Evolutionary conservation across 108 stramenopile species (phyloP), one percentile per base, ranked within the genome.

Genomic region (Nannochloropsis gaditana): DNA sequence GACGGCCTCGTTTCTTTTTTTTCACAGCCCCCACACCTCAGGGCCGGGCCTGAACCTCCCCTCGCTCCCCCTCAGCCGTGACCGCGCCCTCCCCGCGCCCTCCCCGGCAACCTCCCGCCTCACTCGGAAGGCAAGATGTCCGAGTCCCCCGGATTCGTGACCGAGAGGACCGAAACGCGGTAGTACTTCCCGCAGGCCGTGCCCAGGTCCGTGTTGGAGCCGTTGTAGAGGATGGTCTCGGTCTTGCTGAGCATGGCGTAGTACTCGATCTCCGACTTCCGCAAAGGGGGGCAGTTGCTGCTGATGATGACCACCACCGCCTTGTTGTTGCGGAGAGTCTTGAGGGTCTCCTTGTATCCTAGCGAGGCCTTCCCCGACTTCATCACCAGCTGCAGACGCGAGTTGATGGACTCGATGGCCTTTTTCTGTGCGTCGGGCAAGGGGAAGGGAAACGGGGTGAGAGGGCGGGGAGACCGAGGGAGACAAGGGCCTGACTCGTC

Each of bases 201-300:
- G 83, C 99, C 99, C 79, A 99, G 93, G 83, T 96, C 95, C 42
- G 93, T 95, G 94, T 97, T 98, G 91, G 94, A 93, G 42, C 99
- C 99, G 43, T 92, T 86, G 93, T 97, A 99, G 92, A 97, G 99
- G 91, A 97, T 95, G 79, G 98, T 97, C 50, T 88, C 89, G 83
- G 92, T 93, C 94, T 97, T 97, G 89, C 95, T 95, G 83, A 99
- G 93, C 97, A 99, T 97, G 83, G 97, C 97, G 91, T 96, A 91
- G 94, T 99, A 99, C 90, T 99, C 97, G 79, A 99, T 92, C 92
- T 98, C 97, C 9, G 96, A 97, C 93, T 97, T 98, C 82, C 97
- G 93, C 80, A 99, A 90, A 44, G 96, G 96, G 9, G 97, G 99
- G 92, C 94, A 95, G 94, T 99, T 99, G 92, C 92, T 95, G 73